Conservation (phyloP, 441 rosid genomes). For the Populus trichocarpa region DNA sequence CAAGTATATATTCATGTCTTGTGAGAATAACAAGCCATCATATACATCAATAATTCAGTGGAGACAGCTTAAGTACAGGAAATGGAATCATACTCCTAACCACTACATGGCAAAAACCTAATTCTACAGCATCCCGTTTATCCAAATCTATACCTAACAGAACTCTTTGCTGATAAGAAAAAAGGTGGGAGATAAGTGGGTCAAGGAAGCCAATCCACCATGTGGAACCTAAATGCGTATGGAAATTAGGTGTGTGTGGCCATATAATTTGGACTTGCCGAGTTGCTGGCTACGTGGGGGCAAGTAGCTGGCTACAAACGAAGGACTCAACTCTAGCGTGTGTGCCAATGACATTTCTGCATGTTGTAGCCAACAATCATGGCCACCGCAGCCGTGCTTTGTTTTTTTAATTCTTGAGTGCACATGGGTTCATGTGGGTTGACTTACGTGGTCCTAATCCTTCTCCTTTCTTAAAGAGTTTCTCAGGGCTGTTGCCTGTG, state of each 20-base stretch:
- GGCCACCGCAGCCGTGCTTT: not conserved
- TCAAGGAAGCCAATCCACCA: not conserved
- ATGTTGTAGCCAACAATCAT: slow-evolving; percentile 2
- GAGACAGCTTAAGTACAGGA: not conserved
- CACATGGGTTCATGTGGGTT: slow-evolving; percentile 27
- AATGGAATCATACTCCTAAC: not conserved
- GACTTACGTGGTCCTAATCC: slow-evolving; percentile 10
- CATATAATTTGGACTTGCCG: not conserved
- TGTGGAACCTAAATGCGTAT: not conserved
- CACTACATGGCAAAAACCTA: not conserved
- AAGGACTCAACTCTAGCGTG: not conserved
- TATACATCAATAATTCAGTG: not conserved
- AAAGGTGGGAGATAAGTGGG: not conserved
- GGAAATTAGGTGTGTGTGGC: not conserved
- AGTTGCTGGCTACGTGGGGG: slow-evolving; percentile 3
- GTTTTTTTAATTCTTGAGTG: not conserved
- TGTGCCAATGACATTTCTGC: not conserved
- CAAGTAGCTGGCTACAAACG: slow-evolving; percentile 1
- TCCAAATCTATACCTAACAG: not conserved
- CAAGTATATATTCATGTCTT: not conserved
- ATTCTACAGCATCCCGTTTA: not conserved
- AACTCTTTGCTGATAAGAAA: not conserved
- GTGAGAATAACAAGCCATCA: not conserved
- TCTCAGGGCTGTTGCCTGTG: not conserved
- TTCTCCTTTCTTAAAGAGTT: not conserved